Conservation (phyloP, 495 filamentous ascomycete genomes). For the Daldinia vernicosa region DNA sequence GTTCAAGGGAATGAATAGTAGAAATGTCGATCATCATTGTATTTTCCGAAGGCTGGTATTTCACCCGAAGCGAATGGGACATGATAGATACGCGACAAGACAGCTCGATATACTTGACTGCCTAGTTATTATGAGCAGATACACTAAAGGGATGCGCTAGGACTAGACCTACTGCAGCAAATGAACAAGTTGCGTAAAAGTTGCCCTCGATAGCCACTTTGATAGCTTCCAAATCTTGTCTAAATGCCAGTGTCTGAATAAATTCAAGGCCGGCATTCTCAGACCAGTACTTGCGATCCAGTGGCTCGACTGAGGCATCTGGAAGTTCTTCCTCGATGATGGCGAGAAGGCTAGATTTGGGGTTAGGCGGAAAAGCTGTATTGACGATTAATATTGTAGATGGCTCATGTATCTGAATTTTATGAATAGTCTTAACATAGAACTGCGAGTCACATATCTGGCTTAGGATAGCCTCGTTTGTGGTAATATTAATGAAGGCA, state of each 20-base stretch:
- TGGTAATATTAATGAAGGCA: conserved; percentile 86
- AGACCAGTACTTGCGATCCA: conserved; percentile 92
- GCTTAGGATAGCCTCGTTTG: conserved; percentile 81
- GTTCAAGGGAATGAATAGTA: conserved; percentile 83
- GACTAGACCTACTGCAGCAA: conserved; percentile 74
- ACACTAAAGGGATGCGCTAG: neutral
- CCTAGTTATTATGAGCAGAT: conserved; percentile 56
- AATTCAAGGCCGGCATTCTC: conserved; percentile 81
- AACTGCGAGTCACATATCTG: conserved; percentile 92
- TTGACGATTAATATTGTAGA: conserved; percentile 76
- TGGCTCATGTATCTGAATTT: conserved; percentile 80
- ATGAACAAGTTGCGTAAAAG: conserved; percentile 89
- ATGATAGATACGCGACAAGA: conserved; percentile 69
- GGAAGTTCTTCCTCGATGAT: conserved; percentile 77
- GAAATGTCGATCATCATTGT: conserved; percentile 94
- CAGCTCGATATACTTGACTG: conserved; percentile 81
- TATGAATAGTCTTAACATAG: conserved; percentile 83
- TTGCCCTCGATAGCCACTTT: conserved; percentile 81
- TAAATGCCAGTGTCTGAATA: conserved; percentile 79
- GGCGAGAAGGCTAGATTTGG: conserved; percentile 77
- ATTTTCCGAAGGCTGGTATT: conserved; percentile 87
- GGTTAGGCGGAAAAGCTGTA: conserved; percentile 66
- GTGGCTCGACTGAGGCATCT: conserved; percentile 62
- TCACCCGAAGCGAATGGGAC: conserved; percentile 81
- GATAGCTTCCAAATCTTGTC: conserved; percentile 78